phyloP scores from a whole-genome alignment of 2,329 filamentous ascomycete genomes.

The Monilinia polystroma region DNA sequence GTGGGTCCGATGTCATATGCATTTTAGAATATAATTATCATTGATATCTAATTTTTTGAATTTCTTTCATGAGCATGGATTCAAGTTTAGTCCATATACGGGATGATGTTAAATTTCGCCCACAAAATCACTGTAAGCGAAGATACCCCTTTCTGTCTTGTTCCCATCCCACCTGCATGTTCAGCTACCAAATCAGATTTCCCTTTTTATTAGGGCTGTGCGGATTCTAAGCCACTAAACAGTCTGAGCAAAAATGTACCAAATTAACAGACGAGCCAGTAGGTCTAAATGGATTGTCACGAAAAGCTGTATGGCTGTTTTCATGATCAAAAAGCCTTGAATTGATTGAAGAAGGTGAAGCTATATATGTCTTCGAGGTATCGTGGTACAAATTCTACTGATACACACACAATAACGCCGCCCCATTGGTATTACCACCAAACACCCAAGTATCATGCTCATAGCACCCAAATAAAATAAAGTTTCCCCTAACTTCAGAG shows the following conservation, averaged over 20 bases:
- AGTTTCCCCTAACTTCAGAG: background rate
- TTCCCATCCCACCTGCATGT: background rate
- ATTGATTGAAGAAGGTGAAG: conserved; percentile 6
- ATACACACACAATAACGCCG: conserved; percentile 15
- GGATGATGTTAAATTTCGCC: background rate
- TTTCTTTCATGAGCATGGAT: background rate
- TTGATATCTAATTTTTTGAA: background rate
- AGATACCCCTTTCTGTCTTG: conserved; percentile 7
- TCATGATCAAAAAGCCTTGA: background rate
- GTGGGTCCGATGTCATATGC: background rate
- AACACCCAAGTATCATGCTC: conserved; percentile 21
- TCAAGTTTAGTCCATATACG: background rate
- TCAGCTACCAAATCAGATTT: background rate
- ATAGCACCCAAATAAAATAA: conserved; percentile 3
- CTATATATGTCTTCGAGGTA: conserved; percentile 19
- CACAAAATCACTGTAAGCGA: conserved; percentile 8
- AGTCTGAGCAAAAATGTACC: background rate
- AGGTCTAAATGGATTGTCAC: background rate
- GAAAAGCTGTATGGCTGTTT: background rate
- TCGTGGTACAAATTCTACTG: conserved; percentile 3
- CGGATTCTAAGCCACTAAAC: background rate
- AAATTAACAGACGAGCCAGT: background rate
- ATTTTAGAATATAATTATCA: background rate
- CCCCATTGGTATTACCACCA: conserved; percentile 12
- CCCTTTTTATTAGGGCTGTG: background rate